Evolutionary conservation across 73 alveolate genomes (phyloP), one percentile per base, ranked within the genome.

Genomic region (Tetrahymena elliotti): DNA sequence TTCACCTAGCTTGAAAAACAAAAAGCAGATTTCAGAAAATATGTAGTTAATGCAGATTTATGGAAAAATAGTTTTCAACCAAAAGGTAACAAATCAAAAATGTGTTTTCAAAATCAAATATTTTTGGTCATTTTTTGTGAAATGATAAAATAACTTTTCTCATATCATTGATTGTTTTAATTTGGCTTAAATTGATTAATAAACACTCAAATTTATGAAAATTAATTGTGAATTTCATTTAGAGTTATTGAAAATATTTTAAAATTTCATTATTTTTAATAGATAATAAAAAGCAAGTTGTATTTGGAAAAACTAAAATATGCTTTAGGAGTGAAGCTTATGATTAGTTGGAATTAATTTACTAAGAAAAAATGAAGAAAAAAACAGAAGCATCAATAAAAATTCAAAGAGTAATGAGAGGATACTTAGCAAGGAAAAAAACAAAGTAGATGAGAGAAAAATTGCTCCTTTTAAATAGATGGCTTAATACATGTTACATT

Each of bases 301-400:
- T 94, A 18, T 94, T 94, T 88, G 96, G 96, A 41, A 94, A 92
- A 54, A 47, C 96, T 13, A 94, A 88, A 31, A 94, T 94, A 31
- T 94, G 93, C 36, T 47, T 94, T 34, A 88, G 95, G 53, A 47
- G 52, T 27, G 33, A 88, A 38, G 96, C 94, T 47, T 47, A 84
- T 18, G 35, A 47, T 35, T 53, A 84, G 38, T 35, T 94, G 2
- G 96, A 94, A 84, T 94, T 84, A 33, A 38, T 68, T 68, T 68
- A 68, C n/a, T 18, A n/a, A 68, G 88, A 68, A 68, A 68, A 68
- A 68, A 68, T 68, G 38, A 68, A 68, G 36, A 68, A 68, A 31
- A 68, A 68, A 31, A 68, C 88, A 6, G 34, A 68, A 16, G 88
- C 88, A 16, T 10, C 36, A 27, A 68, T 27, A 68, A 18, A n/a